Conservation (phyloP, 768 basidiomycete genomes). For the Candolleomyces efflorescens region DNA sequence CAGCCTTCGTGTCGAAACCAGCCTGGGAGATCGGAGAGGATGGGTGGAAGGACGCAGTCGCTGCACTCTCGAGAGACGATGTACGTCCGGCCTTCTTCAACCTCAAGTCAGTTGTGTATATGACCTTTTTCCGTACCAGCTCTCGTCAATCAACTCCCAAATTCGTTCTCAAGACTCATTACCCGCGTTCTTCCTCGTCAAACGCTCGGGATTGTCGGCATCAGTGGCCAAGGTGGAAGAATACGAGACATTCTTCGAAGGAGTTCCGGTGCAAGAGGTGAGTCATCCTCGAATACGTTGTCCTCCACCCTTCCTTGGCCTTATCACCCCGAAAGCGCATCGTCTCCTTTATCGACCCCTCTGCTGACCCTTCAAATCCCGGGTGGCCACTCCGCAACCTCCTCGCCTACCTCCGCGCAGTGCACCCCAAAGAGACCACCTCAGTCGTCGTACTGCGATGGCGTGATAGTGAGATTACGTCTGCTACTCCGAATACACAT, state of each 20-base stretch:
- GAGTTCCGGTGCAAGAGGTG: slow-evolving; percentile 33
- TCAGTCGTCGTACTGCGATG: slow-evolving; percentile 70
- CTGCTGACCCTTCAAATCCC: slow-evolving; percentile 65
- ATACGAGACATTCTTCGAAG: slow-evolving; percentile 57
- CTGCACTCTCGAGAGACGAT: slow-evolving; percentile 36
- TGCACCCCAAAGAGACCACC: slow-evolving; percentile 40
- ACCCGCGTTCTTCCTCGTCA: slow-evolving; percentile 61
- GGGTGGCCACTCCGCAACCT: slow-evolving; percentile 96
- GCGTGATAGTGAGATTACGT: slow-evolving; percentile 54
- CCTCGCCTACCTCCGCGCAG: no score
- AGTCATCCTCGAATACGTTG: slow-evolving; percentile 1
- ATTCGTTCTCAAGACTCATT: slow-evolving; percentile 32
- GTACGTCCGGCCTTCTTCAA: slow-evolving; percentile 29
- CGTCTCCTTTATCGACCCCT: slow-evolving; percentile 81
- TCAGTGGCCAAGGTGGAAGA: slow-evolving; percentile 50
- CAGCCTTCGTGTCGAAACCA: slow-evolving; percentile 85
- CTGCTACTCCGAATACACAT: slow-evolving; percentile 31
- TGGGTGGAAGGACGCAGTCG: slow-evolving; percentile 53
- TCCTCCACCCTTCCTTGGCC: background rate
- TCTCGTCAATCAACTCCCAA: slow-evolving; percentile 48
- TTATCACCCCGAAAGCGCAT: slow-evolving; percentile 23
- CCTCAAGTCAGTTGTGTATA: no score
- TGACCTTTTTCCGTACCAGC: slow-evolving; percentile 38
- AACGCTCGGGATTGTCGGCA: slow-evolving; percentile 20
- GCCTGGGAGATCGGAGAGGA: slow-evolving; percentile 75